Base-by-base conservation (phyloP, 208 protist species). In the Acanthamoeba castellanii region DNA sequence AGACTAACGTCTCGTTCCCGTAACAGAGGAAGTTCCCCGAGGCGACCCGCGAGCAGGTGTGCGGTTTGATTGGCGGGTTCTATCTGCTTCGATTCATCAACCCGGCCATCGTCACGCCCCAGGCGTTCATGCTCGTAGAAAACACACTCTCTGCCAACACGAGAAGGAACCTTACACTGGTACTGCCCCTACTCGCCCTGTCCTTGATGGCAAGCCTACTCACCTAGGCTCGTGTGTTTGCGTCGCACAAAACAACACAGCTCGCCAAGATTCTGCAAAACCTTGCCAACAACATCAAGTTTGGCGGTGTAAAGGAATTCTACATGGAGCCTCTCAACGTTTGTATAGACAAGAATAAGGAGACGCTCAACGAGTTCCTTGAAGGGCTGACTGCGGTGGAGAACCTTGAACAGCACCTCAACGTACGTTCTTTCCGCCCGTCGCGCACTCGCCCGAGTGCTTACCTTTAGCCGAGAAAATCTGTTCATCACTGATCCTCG, bases 221-320 rank as follows among this genome's bases (percentile, higher is more conserved):
- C 22, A 66, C 52, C 52, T 4, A 2, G 7, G 5, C 9, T 85
- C 76, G 37, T 85, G 7, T 34, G 0, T 47, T 81, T 85, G 16
- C 47, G 20, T 42, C 47, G 7, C 7, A 13, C 25, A 30, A 13
- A 11, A 1, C 13, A 84, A 8, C 11, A 30, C 85, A 96, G 95
- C 78, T 96, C 8, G 97, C 97, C 4, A 97, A 97, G 82, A 94
- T 97, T 30, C 45, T 97, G 34, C 97, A 97, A 55, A 97, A 96
- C 37, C 66, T 97, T 8, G 92, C 97, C 16, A 97, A 97, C 59
- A 96, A 96, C 61, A 70, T 94, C 22, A 81, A 93, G 57, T 96
- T 97, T 61, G 89, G 95, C 22, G 96, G 96, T 30, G 92, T 95
- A 0, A 97, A 97, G 64, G 97, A 97, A 89, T 95, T 95, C 18